Evolutionary conservation across 2,329 filamentous ascomycete species (phyloP), one percentile per base, ranked within the genome.

Genomic region (Alternaria dauci): DNA sequence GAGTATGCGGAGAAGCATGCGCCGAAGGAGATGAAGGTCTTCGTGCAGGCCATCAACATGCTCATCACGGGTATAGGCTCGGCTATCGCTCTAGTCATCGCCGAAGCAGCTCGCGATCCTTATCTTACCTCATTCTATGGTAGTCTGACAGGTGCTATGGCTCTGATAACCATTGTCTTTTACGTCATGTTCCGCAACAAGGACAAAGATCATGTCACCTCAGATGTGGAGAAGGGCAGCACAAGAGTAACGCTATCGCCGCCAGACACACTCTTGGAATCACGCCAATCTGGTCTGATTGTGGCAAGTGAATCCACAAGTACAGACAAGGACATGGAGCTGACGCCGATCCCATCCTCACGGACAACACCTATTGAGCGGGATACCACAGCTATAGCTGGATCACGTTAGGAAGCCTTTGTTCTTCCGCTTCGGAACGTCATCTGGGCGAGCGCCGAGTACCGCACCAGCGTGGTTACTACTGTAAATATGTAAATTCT

Each of bases 1-100:
- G 81, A 83, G 61, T 83, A 80, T 53, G 77, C 79, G 0, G 83
- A 83, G 64, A 75, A 72, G 39, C 70, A 81, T 30, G 78, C 81
- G 0, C 81, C 82, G 0, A 75, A 76, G 32, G 72, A 76, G 12
- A 83, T 83, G 79, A 77, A 76, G 39, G 72, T 68, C 4, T 65
- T 79, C 12, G 74, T 80, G 3, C 77, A 80, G 56, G 74, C 77
- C 1, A 70, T 78, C 32, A 74, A 66, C 41, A 67, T 77, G 32
- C 63, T 79, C 8, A 67, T 75, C 2, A 76, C 71, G 7, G 75
- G 72, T 1, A 43, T 78, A 5, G 76, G 75, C 1, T 76, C 74
- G 7, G 66, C 65, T 1, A 52, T 71, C 7, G 77, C 76, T 1
- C 68, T 80, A 66, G 71, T 69, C 0, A 55, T 78, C 5, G 72